Base-by-base conservation (phyloP, 305 asterid species). In the Petunia hybrid region DNA sequence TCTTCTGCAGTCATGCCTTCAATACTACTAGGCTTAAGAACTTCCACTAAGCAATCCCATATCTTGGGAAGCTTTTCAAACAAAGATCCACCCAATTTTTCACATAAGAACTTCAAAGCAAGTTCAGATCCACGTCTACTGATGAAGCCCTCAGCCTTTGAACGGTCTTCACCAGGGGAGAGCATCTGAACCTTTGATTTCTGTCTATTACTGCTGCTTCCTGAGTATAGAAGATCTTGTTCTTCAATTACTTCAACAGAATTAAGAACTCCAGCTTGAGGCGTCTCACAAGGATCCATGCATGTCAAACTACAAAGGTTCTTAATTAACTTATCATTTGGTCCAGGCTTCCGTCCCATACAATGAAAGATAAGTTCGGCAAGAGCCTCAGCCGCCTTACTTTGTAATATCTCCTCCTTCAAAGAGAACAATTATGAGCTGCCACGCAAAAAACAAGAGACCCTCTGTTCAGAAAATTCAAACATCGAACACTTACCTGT, bases 111-210 rank as follows among this genome's bases (percentile, higher is more conserved):
- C 85, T 92, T 96, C 81, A 96, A 85, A 62, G 98, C 95, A 85
- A 96, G 95, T 86, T 96, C 99, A 82, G 99, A 88, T 64, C 99
- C 99, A 59, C 98, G 97, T 85, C 99, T 90, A 89, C 98, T 91
- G 78, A 92, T 89, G 82, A 90, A 93, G 53, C 98, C 98, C 88
- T 96, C 99, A 84, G 91, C 90, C 89, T 86, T 94, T 65, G 91
- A 87, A 83, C 95, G 94, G 86, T 96, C 99, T 89, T 96, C 99
- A 85, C 97, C 97, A 79, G 97, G 82, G n/a, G 94, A 84, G 59
- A 89, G 86, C 88, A 90, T 78, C 78, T 88, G 92, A 82, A 89
- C 91, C 88, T 92, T 96, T 65, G 95, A 89, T 83, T 89, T 93
- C 78, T 87, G 93, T 81, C 88, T 87, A 63, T 88, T 80, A 46